A percentile compares a stretch with the other conserved stretches of the same genome.
phyloP scores from a whole-genome alignment of 1,284 basidiomycete species.

The Fomitopsis schrenkii region DNA sequence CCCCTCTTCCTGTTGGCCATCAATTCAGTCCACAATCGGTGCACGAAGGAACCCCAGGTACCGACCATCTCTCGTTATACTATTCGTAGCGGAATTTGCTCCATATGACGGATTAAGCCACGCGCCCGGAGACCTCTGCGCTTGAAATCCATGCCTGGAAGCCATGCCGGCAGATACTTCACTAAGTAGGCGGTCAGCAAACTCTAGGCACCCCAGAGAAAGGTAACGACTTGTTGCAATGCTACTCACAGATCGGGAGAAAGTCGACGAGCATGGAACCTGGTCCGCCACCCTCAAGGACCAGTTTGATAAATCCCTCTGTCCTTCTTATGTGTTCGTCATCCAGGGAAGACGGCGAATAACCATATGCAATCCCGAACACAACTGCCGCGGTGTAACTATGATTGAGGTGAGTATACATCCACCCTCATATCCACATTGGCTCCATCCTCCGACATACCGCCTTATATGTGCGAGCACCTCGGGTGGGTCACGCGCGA shows the following conservation, averaged over 20 bases:
- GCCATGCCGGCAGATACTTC: constrained; percentile 12
- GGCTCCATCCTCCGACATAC: not conserved
- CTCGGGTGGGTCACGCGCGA: not conserved
- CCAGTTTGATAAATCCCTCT: not conserved
- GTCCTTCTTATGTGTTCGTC: constrained; percentile 8
- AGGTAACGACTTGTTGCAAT: not conserved
- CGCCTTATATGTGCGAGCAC: not conserved
- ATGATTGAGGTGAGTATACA: not conserved
- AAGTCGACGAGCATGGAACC: constrained; percentile 19
- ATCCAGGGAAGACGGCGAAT: constrained; percentile 16
- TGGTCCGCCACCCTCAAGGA: constrained; percentile 8
- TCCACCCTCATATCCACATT: not conserved
- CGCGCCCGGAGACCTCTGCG: not conserved
- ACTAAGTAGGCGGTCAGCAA: not conserved
- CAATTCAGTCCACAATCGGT: too few relatives aligned
- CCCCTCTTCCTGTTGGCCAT: too few relatives aligned
- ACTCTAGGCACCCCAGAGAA: not conserved
- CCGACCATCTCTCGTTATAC: not conserved
- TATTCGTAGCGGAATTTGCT: not conserved
- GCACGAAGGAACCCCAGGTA: not conserved
- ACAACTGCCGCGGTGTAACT: constrained; percentile 19
- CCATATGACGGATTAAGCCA: not conserved
- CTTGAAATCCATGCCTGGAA: constrained; percentile 11
- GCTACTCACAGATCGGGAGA: constrained; percentile 19
- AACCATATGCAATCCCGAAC: constrained; percentile 24